Evolutionary conservation across 345 rosid species (phyloP), one percentile per base, ranked within the genome.

Genomic region (Eucalyptus paniculata): DNA sequence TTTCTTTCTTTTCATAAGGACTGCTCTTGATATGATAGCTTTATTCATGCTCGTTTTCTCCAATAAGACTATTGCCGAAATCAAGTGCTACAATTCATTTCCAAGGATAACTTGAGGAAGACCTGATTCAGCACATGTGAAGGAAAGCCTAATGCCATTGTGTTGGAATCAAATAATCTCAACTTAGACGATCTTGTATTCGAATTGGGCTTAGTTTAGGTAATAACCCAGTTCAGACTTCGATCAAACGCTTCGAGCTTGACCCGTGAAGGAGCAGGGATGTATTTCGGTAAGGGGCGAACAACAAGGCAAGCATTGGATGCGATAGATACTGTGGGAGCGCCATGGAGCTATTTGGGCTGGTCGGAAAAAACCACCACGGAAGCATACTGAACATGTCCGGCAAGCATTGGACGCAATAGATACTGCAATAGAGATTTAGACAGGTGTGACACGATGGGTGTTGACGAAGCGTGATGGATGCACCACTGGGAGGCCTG

Each of bases 21-120:
- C 4, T 13, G 18, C 18, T 62, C 69, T 28, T 13, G 69, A 62
- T 62, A 8, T 62, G 69, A 62, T 62, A 62, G 17, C 18, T 62
- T 30, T 62, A 30, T 30, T 62, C 69, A 62, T 30, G 34, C 34
- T 12, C 0, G 3, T 30, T 62, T 62, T 62, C 69, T 62, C 34
- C 0, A 0, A 3, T 62, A 0, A 2, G 8, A 62, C 69, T 30
- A 30, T 30, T 62, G 69, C 8, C 2, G 2, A 30, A 62, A 13
- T 62, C 69, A 30, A 62, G 34, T 62, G 69, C 32, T 30, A 30
- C 69, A 62, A 62, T 30, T 62, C 34, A 62, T 62, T 30, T 62
- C 69, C 69, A 62, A 1, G 18, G 69, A 60, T 28, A 3, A 60
- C 69, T 13, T 1, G 7, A 12, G 69, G 69, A 62, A 62, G 32